These are phyloP conservation scores for Collybia sp. DNA, from an alignment of 768 basidiomycete species.

Conservation along the genomic window DNA sequence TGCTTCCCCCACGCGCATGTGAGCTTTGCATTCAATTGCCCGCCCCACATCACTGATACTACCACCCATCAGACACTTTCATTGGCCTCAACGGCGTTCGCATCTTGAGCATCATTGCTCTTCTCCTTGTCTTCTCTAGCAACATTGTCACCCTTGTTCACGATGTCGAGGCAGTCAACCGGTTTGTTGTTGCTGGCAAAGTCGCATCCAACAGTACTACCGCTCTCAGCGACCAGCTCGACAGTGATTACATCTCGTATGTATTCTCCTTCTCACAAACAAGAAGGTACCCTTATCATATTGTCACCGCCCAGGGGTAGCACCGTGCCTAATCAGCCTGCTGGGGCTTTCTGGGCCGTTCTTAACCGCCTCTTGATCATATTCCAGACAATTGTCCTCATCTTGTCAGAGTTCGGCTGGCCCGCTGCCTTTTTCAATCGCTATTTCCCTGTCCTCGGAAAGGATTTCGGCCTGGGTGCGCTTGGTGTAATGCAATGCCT, in stretches of 20 bases:
- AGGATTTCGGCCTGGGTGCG: conserved; percentile 80
- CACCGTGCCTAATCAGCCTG: conserved; percentile 88
- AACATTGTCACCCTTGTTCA: conserved; percentile 70
- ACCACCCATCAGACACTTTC: conserved; percentile 44
- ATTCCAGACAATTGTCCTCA: conserved; percentile 74
- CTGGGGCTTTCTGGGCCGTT: conserved; percentile 89
- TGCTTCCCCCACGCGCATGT: conserved; percentile 20
- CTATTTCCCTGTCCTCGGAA: conserved; percentile 85
- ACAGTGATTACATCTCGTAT: conserved; percentile 79
- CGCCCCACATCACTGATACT: not conserved
- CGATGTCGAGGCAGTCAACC: conserved; percentile 73
- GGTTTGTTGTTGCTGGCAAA: conserved; percentile 40
- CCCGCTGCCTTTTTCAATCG: conserved; percentile 74
- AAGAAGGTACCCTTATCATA: conserved; percentile 2
- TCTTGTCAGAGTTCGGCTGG: conserved; percentile 83
- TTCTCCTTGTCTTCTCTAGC: conserved; percentile 77
- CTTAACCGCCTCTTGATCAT: conserved; percentile 85
- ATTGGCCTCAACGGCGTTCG: conserved; percentile 79
- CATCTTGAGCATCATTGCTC: conserved; percentile 69
- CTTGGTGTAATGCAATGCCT: conserved; percentile 86
- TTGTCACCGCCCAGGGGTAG: conserved; percentile 40
- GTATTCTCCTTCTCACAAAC: conserved; percentile 17
- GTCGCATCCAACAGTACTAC: conserved; percentile 24
- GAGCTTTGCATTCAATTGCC: conserved; percentile 3
- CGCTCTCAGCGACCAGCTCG: conserved; percentile 24